These are phyloP conservation scores for Oxyria digyna DNA, from an alignment of 148 eudicot genomes.

Conservation along the genomic window DNA sequence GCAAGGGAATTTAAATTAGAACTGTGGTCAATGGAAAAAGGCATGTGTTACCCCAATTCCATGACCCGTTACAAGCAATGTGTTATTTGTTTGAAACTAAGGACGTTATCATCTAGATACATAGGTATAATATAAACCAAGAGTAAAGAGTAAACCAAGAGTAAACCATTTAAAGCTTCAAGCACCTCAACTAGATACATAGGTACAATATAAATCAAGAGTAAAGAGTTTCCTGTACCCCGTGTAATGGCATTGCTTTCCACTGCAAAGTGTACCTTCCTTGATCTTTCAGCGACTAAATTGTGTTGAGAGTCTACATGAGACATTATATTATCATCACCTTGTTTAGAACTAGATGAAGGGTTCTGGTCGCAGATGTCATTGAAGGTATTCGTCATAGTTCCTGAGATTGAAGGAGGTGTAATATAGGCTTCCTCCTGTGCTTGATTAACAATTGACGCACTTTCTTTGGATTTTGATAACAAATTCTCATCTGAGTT, in stretches of 20 bases:
- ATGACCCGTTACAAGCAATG: slow-evolving; percentile 47
- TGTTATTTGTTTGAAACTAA: slow-evolving; percentile 44
- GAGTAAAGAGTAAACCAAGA: not conserved
- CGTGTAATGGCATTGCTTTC: slow-evolving; percentile 24
- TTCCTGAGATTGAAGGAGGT: slow-evolving; percentile 41
- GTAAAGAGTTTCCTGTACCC: slow-evolving; percentile 29
- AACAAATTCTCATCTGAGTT: slow-evolving; percentile 18
- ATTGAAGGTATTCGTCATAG: slow-evolving; percentile 33
- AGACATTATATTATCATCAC: slow-evolving; percentile 20
- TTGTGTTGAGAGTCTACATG: slow-evolving; percentile 22
- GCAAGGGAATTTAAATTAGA: slow-evolving; percentile 48
- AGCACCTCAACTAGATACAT: slow-evolving; percentile 14
- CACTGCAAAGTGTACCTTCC: slow-evolving; percentile 69
- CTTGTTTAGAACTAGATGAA: slow-evolving; percentile 14
- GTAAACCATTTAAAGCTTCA: slow-evolving; percentile 15
- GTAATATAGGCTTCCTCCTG: slow-evolving; percentile 50
- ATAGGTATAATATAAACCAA: not conserved
- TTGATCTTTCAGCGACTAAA: slow-evolving; percentile 33
- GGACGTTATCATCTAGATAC: slow-evolving; percentile 23
- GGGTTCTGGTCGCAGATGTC: slow-evolving; percentile 27
- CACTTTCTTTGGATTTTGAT: slow-evolving; percentile 16
- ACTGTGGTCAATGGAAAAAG: slow-evolving; percentile 41
- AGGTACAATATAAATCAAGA: not conserved
- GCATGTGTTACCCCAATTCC: slow-evolving; percentile 15
- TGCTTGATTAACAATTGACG: slow-evolving; percentile 18